Evolutionary conservation across 495 filamentous ascomycete species (phyloP), one percentile per base, ranked within the genome.

Genomic region (Podospora pseudoanserina): DNA sequence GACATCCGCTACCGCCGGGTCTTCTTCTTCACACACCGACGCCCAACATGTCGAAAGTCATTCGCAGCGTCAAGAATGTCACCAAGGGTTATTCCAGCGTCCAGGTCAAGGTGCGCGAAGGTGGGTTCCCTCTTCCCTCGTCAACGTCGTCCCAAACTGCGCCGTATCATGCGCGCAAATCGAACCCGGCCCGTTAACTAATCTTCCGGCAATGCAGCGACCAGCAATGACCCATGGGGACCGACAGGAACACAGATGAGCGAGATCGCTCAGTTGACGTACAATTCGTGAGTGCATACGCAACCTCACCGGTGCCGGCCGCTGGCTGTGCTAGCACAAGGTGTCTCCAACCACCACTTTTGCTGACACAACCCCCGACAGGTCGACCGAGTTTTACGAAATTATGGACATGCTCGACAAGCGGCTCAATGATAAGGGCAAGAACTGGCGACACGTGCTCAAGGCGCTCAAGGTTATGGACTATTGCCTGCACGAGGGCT

Each of bases 361-460:
- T 30, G 62, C 61, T 67, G 68, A 68, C 59, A 20, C 32, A 53
- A 0, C 30, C 18, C 16, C 30, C 30, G 30, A 63, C 53, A 76
- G 71, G 20, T 76, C 74, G n/a, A 93, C 89, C 76, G 95, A 97
- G 79, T 99, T 98, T 80, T 96, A 96, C 83, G 94, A 99, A 76
- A 97, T 99, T 73, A 97, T 99, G 89, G 96, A 98, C 79, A 99
- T 99, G 95, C 84, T 99, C 68, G 96, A 98, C 80, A 98, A 98
- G 84, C 91, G 96, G 68, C 84, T 99, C 73, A 99, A 99, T 73
- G 96, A 99, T 77, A 99, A 99, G 79, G 96, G 96, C 73, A 99
- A 97, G 85, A 99, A 99, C 79, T 99, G 96, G 96, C 89, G 96
- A 72, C 96, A 99, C 79, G 96, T 99, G 3, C 84, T 99, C 65